Evolutionary conservation across 2,329 filamentous ascomycete species (phyloP).

Genomic region (Trichoderma pleuroti): DNA sequence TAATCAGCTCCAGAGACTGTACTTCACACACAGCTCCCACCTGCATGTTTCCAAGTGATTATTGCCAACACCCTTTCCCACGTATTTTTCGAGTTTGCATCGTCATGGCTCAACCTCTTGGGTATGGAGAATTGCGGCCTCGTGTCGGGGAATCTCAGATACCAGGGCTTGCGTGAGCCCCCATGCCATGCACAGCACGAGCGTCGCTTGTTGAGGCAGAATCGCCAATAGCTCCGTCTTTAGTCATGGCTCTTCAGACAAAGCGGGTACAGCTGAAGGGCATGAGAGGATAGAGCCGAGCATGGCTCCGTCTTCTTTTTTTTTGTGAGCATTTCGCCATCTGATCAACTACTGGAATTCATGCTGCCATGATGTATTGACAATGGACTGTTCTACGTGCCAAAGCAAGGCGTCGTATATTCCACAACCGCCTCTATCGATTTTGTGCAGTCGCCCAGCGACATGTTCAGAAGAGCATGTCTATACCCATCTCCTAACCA

Average conservation of each 20-base stretch:
- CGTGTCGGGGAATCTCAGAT: slow-evolving; percentile 6
- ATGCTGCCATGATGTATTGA: neutral
- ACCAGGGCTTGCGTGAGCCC: slow-evolving; percentile 3
- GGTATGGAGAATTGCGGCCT: slow-evolving; percentile 12
- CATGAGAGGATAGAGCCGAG: slow-evolving; percentile 2
- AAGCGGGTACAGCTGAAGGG: slow-evolving; percentile 8
- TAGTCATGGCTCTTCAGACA: slow-evolving; percentile 10
- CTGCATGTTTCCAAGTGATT: neutral
- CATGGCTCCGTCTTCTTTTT: neutral
- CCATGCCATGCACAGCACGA: neutral
- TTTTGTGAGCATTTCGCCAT: neutral
- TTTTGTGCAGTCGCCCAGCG: neutral
- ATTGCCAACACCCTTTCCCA: rapidly evolving
- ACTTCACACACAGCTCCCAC: neutral
- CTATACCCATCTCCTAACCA: neutral
- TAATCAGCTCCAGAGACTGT: neutral
- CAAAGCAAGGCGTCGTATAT: too few relatives aligned
- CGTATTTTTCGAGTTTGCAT: neutral
- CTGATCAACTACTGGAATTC: neutral
- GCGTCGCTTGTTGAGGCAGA: neutral
- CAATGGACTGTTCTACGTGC: neutral
- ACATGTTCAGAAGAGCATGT: neutral
- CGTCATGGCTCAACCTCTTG: neutral
- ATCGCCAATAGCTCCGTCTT: slow-evolving; percentile 1
- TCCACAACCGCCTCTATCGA: neutral